Evolutionary conservation across 78 protist species (phyloP).

Genomic region (Bigelowiella natans): DNA sequence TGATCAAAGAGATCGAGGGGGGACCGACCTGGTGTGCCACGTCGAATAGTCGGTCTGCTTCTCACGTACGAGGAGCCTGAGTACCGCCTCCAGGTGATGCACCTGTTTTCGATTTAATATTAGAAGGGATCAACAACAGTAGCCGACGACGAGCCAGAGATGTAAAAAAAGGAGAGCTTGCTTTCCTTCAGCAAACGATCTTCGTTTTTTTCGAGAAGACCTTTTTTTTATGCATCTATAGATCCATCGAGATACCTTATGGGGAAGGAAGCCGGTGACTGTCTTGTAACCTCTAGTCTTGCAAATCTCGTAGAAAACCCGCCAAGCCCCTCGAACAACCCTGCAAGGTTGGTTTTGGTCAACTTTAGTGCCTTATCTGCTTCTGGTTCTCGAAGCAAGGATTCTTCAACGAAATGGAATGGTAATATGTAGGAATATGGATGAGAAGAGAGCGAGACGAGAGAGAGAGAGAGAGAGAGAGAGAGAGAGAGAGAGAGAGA

Average conservation of each 20-base stretch:
- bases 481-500: no score
- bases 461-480: no score
- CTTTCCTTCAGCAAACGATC: no score
- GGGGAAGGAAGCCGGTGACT: neutral
- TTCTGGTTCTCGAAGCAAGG: no score
- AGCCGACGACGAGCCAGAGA: no score
- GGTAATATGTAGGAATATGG: no score
- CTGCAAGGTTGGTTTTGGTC: neutral
- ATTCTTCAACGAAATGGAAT: no score
- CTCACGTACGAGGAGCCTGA: neutral
- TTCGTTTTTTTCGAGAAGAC: no score
- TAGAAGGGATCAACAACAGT: no score
- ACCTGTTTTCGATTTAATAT: no score
- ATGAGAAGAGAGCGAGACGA: no score
- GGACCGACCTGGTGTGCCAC: neutral
- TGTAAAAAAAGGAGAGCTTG: no score
- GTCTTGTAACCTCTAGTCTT: constrained; percentile 51
- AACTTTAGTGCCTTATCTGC: neutral
- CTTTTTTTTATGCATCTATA: neutral
- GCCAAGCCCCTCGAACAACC: neutral
- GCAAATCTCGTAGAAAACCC: constrained; percentile 24
- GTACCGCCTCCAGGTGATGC: neutral
- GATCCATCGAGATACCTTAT: neutral
- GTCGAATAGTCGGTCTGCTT: neutral
- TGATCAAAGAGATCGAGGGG: neutral